Percentiles rank a stretch among this genome's conserved stretches.
Evolutionary conservation across 371 early-diverging fungal species (phyloP).

Genomic region (Mucor sp.): DNA sequence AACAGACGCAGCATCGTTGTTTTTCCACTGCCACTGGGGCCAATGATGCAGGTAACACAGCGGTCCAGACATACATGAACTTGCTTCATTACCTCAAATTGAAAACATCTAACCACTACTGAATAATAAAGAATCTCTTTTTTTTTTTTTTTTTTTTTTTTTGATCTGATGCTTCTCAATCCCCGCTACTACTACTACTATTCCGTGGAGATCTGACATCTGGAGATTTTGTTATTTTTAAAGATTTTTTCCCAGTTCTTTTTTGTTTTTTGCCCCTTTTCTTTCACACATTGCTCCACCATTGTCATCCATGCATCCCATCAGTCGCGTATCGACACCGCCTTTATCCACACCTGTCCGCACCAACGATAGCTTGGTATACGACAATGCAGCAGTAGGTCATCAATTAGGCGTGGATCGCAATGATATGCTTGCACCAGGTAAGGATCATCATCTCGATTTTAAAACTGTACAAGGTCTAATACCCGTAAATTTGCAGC

Average conservation of each 20-base stretch:
- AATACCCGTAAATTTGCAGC: slow-evolving; percentile 41
- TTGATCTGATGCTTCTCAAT: background rate
- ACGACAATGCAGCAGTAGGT: slow-evolving; percentile 50
- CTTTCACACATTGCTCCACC: background rate
- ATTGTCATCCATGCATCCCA: background rate
- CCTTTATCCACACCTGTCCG: background rate
- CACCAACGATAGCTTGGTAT: slow-evolving; percentile 14
- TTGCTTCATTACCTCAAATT: background rate
- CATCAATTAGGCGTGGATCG: slow-evolving; percentile 50
- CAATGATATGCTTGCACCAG: slow-evolving; percentile 54
- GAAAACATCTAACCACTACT: background rate
- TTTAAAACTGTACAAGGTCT: background rate
- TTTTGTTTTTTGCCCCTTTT: background rate
- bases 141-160: too few relatives aligned
- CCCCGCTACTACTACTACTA: background rate
- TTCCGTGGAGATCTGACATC: background rate
- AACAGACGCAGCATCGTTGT: too few relatives aligned
- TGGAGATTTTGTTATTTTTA: background rate
- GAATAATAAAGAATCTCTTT: too few relatives aligned
- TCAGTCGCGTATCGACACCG: background rate
- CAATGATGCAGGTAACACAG: too few relatives aligned
- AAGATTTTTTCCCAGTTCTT: background rate
- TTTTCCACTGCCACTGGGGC: too few relatives aligned
- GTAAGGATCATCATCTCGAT: slow-evolving; percentile 20
- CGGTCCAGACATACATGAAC: too few relatives aligned